A percentile compares a stretch with the other conserved stretches of the same genome.
phyloP scores from a whole-genome alignment of 73 alveolate genomes.

The Symbiodinium natans region DNA sequence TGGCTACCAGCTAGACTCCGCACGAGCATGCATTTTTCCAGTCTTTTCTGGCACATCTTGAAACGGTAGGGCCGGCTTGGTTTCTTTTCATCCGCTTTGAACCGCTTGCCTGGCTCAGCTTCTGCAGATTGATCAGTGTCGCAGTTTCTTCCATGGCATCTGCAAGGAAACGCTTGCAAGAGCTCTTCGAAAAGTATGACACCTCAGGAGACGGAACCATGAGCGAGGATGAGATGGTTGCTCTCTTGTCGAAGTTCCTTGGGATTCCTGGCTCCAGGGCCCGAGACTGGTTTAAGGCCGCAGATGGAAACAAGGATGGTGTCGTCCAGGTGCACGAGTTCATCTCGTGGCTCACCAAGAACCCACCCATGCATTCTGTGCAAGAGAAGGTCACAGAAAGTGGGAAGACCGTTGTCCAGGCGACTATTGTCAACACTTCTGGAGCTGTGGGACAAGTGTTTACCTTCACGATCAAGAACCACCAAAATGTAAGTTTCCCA shows the following conservation, averaged over 20 bases:
- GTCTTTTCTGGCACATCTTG: too few species aligned
- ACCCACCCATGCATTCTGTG: not conserved
- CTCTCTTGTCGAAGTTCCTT: not conserved
- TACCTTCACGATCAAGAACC: conserved; percentile 21
- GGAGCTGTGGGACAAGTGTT: not conserved
- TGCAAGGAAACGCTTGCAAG: conserved; percentile 9
- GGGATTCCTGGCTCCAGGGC: conserved; percentile 9
- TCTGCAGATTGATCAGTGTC: too few species aligned
- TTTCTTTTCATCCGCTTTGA: too few species aligned
- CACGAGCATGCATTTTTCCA: too few species aligned
- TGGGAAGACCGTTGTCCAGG: not conserved
- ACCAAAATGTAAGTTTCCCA: not conserved
- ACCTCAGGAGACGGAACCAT: conserved; percentile 42
- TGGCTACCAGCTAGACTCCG: too few species aligned
- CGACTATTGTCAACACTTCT: conserved; percentile 3
- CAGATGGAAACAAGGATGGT: conserved; percentile 51
- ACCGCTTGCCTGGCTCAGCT: too few species aligned
- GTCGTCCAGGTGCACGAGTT: conserved; percentile 42
- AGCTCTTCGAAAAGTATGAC: conserved; percentile 33
- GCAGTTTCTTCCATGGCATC: too few species aligned
- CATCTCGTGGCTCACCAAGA: conserved; percentile 41
- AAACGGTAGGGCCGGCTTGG: too few species aligned
- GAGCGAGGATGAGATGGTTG: conserved; percentile 25
- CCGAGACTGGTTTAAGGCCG: not conserved
- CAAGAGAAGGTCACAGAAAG: not conserved